Evolutionary conservation across 371 early-diverging fungal species (phyloP), one percentile per base, ranked within the genome.

Genomic region (Rhizopus arrhizus): DNA sequence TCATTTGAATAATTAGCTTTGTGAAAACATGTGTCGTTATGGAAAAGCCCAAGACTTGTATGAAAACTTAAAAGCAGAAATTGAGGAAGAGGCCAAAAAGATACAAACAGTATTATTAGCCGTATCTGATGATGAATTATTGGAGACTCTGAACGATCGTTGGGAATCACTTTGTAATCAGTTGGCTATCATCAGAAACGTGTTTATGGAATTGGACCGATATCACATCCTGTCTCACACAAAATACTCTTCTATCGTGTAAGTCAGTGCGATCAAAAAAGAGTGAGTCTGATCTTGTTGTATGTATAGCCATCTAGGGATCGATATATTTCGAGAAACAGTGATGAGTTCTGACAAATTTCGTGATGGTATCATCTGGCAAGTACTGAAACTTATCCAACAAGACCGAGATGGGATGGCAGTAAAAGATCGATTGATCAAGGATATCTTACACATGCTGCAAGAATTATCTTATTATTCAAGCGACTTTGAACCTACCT

Each of bases 141-240:
- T 70, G 32, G 31, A 34, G 29, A 36, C 51, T 16, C 56, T 58
- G 13, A 53, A 41, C 50, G 4, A 0, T 85, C 88, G 72, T 62
- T 91, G 84, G 87, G 80, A 72, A 8, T 57, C 45, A 8, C 53
- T 48, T 12, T 59, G 52, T 12, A n/a, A 15, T 9, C 61, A 43
- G 16, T 49, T 54, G 84, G 75, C 77, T 13, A 82, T 89, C 71
- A 89, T 95, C 36, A 77, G 91, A 31, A 90, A 87, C 64, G 84
- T 97, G 11, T 95, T 95, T 68, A 83, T 95, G 65, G 94, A 94
- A 62, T 76, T 97, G 41, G 97, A 97, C 74, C 88, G 97, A 47
- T 89, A 92, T 4, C 95, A 91, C 69, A 88, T 92, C 5, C 74
- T 95, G 28, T 89, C 91, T 38, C 84, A 85, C 0, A 71, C 89